Base-by-base conservation (phyloP, 495 filamentous ascomycete genomes). In the Cetradonia linearis region DNA sequence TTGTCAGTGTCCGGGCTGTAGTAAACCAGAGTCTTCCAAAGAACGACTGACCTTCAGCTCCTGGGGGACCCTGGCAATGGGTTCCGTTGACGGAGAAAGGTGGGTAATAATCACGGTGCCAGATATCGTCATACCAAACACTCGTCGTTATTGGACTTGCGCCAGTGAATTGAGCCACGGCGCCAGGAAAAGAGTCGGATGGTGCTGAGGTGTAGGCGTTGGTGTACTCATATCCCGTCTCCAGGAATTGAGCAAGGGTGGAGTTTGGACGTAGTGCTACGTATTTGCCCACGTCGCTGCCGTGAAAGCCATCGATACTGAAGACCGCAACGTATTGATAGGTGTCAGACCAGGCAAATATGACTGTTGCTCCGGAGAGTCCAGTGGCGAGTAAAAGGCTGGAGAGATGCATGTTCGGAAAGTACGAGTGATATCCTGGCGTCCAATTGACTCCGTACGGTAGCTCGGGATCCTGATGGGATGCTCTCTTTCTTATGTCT, bases 81-180 rank as follows among this genome's bases (percentile, higher is more conserved):
- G 49, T 68, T 3, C 63, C 62, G 11, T 48, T 48, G 30, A 47
- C 33, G 30, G 49, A 50, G 34, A 59, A 53, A n/a, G 69, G 55
- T 28, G 70, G 23, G 56, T 61, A 73, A 55, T 62, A 68, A n/a
- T 58, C 56, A 11, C 68, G 67, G 47, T 70, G 69, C 56, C 62
- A 73, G 33, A 59, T 68, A 58, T 72, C 71, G 47, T 73, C 71
- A 37, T 70, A 73, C 71, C 71, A 73, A 25, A 73, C 59, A 42
- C 71, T 69, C 16, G 67, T 67, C 8, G 71, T 72, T 54, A 57
- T 60, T 14, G 71, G 71, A n/a, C 44, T 62, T 25, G 68, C 71
- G 16, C 71, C 71, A 13, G 69, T 67, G 38, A 67, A 66, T 36
- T 66, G 66, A 23, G 62, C 62, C 23, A 65, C n/a, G 23, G 66